These are phyloP conservation scores for Ceraceosorus guamensis DNA, from an alignment of 1,284 basidiomycete genomes.

Conservation along the genomic window DNA sequence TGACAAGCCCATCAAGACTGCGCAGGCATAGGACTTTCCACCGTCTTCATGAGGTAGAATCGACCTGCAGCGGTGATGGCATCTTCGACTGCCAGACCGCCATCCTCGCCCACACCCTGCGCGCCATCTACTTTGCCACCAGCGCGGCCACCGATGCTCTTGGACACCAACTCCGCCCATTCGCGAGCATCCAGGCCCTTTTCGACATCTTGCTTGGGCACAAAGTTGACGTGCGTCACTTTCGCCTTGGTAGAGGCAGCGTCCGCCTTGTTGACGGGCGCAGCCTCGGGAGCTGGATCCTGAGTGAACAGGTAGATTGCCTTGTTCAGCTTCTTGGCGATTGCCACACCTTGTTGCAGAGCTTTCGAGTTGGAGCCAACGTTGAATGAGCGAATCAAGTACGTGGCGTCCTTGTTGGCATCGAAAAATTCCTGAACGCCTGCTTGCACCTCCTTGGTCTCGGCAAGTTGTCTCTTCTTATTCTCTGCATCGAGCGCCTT, in stretches of 20 bases:
- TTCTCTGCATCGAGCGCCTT: slow-evolving; percentile 77
- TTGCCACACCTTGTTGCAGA: slow-evolving; percentile 65
- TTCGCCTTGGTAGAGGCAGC: slow-evolving; percentile 55
- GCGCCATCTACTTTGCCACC: slow-evolving; percentile 44
- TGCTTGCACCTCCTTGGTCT: slow-evolving; percentile 72
- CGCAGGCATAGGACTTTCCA: slow-evolving; percentile 9
- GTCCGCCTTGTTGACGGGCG: slow-evolving; percentile 44
- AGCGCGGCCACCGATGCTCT: slow-evolving; percentile 39
- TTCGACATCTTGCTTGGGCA: slow-evolving; percentile 54
- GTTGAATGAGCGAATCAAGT: slow-evolving; percentile 65
- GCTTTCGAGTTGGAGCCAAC: slow-evolving; percentile 51
- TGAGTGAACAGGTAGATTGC: slow-evolving; percentile 80
- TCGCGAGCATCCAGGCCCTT: slow-evolving; percentile 39
- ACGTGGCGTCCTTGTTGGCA: slow-evolving; percentile 63
- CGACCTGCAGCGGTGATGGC: slow-evolving; percentile 20
- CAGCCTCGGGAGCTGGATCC: slow-evolving; percentile 14
- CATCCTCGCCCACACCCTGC: slow-evolving; percentile 43
- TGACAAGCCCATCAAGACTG: too few relatives aligned
- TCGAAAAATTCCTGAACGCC: slow-evolving; percentile 66
- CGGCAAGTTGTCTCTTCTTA: slow-evolving; percentile 72
- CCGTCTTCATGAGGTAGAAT: slow-evolving; percentile 10
- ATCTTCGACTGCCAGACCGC: slow-evolving; percentile 33
- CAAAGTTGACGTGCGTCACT: slow-evolving; percentile 79
- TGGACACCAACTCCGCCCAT: slow-evolving; percentile 35
- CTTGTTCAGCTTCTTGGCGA: slow-evolving; percentile 72